Conservation (phyloP, 2,329 filamentous ascomycete species). For the Cladosporium sp. region DNA sequence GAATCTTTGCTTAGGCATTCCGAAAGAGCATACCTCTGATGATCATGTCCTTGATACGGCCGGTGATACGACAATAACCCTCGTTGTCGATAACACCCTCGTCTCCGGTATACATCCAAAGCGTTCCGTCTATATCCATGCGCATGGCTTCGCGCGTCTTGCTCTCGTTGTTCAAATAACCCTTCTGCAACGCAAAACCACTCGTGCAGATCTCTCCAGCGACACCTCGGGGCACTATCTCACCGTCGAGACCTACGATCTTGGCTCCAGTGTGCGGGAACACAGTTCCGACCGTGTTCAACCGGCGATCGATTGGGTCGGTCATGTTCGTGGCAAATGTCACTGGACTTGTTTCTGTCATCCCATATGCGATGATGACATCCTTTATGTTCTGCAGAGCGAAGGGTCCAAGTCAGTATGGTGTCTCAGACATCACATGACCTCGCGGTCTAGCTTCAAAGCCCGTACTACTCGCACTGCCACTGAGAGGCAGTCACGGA, state of each 20-base stretch:
- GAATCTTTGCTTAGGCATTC: not conserved
- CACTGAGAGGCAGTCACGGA: too few species aligned
- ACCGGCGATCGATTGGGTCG: conserved; percentile 65
- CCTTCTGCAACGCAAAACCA: conserved; percentile 72
- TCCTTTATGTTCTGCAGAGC: conserved; percentile 63
- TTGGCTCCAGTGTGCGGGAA: conserved; percentile 77
- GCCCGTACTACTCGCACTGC: too few species aligned
- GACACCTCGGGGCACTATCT: not conserved
- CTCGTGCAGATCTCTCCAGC: conserved; percentile 75
- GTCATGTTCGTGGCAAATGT: conserved; percentile 79
- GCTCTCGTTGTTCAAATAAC: conserved; percentile 67
- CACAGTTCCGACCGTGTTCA: conserved; percentile 73
- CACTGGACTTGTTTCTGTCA: conserved; percentile 77
- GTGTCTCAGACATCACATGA: too few species aligned
- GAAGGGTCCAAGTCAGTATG: too few species aligned
- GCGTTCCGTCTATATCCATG: conserved; percentile 31
- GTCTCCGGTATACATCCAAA: conserved; percentile 68
- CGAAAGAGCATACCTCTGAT: conserved; percentile 44
- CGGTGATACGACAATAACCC: conserved; percentile 43
- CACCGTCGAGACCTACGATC: conserved; percentile 65
- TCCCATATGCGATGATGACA: conserved; percentile 59
- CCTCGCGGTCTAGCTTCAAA: too few species aligned
- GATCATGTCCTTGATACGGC: conserved; percentile 38
- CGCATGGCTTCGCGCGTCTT: conserved; percentile 74
- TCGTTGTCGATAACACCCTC: conserved; percentile 52